These are phyloP conservation scores for Pseudogymnoascus sp. DNA, from an alignment of 2,329 filamentous ascomycete genomes.

Conservation along the genomic window DNA sequence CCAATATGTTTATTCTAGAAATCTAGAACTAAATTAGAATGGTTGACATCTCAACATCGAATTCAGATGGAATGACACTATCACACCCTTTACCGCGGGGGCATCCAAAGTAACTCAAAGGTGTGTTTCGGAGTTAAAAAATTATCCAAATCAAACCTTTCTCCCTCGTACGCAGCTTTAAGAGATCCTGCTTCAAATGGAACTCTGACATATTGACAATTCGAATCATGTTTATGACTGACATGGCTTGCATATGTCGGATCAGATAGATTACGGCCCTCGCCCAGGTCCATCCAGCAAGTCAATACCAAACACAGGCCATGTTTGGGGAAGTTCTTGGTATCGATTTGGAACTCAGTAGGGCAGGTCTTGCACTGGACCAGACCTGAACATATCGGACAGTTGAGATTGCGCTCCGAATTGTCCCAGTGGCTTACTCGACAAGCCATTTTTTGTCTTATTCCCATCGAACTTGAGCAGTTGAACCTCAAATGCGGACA, in stretches of 20 bases:
- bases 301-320: not conserved
- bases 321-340: not conserved
- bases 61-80: not conserved
- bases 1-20: not conserved
- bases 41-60: not conserved
- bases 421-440: not conserved
- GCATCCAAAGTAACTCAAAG: not conserved
- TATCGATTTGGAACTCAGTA: not conserved
- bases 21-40: not conserved
- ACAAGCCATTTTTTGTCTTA: not conserved
- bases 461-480: not conserved
- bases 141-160: not conserved
- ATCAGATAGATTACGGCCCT: not conserved
- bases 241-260: not conserved
- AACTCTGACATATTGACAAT: not conserved
- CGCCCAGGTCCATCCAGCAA: not conserved
- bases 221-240: not conserved
- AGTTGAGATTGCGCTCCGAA: not conserved
- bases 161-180: not conserved
- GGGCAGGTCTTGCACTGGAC: not conserved
- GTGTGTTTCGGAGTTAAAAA: not conserved
- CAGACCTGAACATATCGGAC: not conserved
- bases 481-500: not conserved
- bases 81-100: not conserved
- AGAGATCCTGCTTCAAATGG: not conserved